A percentile compares a stretch with the other conserved stretches of the same genome.
Evolutionary conservation across 345 rosid species (phyloP).

Genomic region (Dimocarpus longan): DNA sequence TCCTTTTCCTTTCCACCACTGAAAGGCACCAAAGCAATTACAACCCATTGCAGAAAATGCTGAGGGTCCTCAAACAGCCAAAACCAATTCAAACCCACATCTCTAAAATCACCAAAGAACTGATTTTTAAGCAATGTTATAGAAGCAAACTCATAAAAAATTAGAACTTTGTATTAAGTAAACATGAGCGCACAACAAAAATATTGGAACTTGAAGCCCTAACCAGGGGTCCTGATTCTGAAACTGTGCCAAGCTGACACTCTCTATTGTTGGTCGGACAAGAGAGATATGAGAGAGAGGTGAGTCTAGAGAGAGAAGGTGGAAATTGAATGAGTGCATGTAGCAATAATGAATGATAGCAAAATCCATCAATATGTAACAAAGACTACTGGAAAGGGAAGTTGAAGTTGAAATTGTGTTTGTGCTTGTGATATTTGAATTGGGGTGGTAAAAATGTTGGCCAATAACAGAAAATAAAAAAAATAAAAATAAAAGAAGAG

Average conservation of each 20-base stretch:
- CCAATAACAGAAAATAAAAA: background rate
- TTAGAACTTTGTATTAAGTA: background rate
- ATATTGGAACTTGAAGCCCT: slow-evolving; percentile 10
- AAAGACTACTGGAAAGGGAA: background rate
- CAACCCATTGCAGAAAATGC: slow-evolving; percentile 48
- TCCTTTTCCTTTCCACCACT: slow-evolving; percentile 41
- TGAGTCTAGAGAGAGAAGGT: background rate
- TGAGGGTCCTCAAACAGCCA: slow-evolving; percentile 10
- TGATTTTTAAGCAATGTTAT: background rate
- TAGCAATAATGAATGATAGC: background rate
- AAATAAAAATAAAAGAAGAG: no score
- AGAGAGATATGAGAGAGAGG: background rate
- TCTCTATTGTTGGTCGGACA: background rate
- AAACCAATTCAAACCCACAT: slow-evolving; percentile 21
- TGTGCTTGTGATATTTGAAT: background rate
- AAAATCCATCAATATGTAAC: slow-evolving; percentile 17
- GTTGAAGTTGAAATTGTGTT: background rate
- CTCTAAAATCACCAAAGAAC: slow-evolving; percentile 13
- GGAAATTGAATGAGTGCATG: background rate
- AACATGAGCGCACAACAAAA: background rate
- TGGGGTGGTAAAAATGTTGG: background rate
- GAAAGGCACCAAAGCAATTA: slow-evolving; percentile 51
- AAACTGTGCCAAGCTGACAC: background rate
- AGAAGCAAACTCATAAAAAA: background rate
- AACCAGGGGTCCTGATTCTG: slow-evolving; percentile 10